Percentiles rank a stretch among this genome's conserved stretches.
phyloP scores from a whole-genome alignment of 345 rosid species.

The Ricinus communis region DNA sequence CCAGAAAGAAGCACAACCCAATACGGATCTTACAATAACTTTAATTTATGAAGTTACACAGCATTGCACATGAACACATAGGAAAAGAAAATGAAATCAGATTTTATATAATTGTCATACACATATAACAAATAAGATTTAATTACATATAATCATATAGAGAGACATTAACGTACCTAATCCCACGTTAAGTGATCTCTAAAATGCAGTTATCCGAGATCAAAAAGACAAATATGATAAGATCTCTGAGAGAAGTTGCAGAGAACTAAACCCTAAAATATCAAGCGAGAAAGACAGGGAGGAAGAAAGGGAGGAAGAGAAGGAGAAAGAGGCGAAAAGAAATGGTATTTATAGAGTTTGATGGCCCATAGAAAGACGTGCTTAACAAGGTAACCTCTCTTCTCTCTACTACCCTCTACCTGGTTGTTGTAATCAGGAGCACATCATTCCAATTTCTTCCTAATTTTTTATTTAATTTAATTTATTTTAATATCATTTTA shows the following conservation, averaged over 20 bases:
- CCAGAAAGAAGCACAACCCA: conserved; percentile 1
- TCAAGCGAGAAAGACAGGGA: not conserved
- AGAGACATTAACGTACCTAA: conserved; percentile 11
- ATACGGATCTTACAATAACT: conserved; percentile 11
- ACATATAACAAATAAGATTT: no score
- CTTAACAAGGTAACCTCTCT: conserved; percentile 46
- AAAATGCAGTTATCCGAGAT: conserved; percentile 14
- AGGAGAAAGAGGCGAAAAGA: conserved; percentile 21
- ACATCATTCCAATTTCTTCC: not conserved
- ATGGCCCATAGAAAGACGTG: conserved; percentile 49
- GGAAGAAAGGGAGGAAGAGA: conserved; percentile 23
- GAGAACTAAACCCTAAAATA: not conserved
- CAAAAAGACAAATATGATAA: not conserved
- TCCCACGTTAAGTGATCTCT: conserved; percentile 13
- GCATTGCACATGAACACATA: conserved; percentile 17
- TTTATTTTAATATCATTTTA: not conserved
- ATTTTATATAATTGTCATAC: no score
- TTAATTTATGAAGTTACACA: not conserved
- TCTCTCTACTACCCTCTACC: not conserved
- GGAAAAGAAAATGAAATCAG: no score
- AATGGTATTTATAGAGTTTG: conserved; percentile 61
- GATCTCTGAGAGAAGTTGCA: not conserved
- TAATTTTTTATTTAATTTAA: not conserved
- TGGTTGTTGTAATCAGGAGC: conserved; percentile 33
- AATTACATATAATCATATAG: not conserved